phyloP scores from a whole-genome alignment of 768 basidiomycete genomes.

The Rhodotorula kratochvilovae region DNA sequence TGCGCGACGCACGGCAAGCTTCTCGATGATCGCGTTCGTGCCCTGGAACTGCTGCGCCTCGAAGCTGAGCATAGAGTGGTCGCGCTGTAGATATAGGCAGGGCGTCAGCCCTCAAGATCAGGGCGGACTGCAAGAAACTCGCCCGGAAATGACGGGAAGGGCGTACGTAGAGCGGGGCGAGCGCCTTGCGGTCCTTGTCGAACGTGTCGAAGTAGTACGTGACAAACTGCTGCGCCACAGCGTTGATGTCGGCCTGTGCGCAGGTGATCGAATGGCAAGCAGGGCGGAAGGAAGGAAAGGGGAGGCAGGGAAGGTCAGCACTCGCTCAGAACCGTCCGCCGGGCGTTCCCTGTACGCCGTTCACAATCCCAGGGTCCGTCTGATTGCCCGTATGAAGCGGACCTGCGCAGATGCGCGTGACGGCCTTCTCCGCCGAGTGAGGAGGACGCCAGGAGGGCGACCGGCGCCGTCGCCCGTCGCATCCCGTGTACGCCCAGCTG shows the following conservation, averaged over 20 bases:
- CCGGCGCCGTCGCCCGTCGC: too few relatives aligned
- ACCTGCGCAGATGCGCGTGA: too few relatives aligned
- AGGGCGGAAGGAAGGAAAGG: too few relatives aligned
- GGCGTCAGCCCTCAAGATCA: constrained; percentile 38
- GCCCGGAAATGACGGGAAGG: constrained; percentile 43
- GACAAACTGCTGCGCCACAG: constrained; percentile 66
- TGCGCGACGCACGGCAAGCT: constrained; percentile 60
- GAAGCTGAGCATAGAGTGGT: constrained; percentile 76
- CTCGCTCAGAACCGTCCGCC: too few relatives aligned
- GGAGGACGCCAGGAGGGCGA: too few relatives aligned
- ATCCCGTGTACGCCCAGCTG: too few relatives aligned
- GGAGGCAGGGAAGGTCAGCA: not conserved
- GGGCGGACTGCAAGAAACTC: not conserved
- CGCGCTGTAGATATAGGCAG: constrained; percentile 55
- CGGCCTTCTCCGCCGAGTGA: too few relatives aligned
- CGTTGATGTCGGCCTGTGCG: constrained; percentile 61
- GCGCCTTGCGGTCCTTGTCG: constrained; percentile 58
- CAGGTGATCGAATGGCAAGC: too few relatives aligned
- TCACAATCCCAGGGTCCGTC: too few relatives aligned
- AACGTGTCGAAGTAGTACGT: constrained; percentile 80
- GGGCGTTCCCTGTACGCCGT: too few relatives aligned
- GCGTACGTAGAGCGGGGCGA: constrained; percentile 68
- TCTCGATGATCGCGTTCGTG: constrained; percentile 58
- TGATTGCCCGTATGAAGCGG: too few relatives aligned
- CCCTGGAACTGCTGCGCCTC: constrained; percentile 65